Evolutionary conservation across 2,329 filamentous ascomycete species (phyloP), one percentile per base, ranked within the genome.

Genomic region (Stagonosporopsis rhizophila): DNA sequence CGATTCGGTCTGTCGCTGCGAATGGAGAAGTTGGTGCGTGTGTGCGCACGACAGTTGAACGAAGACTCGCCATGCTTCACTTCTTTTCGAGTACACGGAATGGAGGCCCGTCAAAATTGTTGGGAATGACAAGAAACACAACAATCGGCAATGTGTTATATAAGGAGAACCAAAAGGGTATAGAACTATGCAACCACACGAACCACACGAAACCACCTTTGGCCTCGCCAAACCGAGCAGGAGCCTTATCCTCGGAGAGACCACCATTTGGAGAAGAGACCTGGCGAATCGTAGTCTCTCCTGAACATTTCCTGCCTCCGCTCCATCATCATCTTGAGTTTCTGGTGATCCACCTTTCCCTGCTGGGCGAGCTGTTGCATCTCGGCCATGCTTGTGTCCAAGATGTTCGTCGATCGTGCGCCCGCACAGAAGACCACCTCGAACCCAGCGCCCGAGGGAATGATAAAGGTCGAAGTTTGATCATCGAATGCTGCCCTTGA

Each of bases 401-500:
- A 66, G 44, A 83, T 82, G 46, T 78, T 80, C 22, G 81, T 82
- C 35, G 79, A 81, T 48, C 80, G 75, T 15, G 78, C 81, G 17
- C 80, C 80, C 14, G 91, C 91, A 72, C 91, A 95, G 73, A 95
- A 91, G 9, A 89, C 82, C 14, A 95, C 82, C 72, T 93, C 86
- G 81, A 90, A 95, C 0, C 90, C 90, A 20, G 88, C 89, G 17
- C 91, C 90, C 30, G 79, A 76, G 3, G 81, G 81, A 30, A 84
- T 81, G 65, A 85, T 83, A 71, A 86, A 85, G 1, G 83, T 85
- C 20, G 82, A 84, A 11, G 77, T 80, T 62, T 83, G 79, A 61
- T 86, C 83, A 63, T 86, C 83, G 60, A 83, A 85, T n/a, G 83
- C 80, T 80, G 40, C 6, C 30, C 6, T 38, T 9, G 19, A 20